These are phyloP conservation scores for Venturia nashicola DNA, from an alignment of 2,329 filamentous ascomycete species.

Conservation along the genomic window DNA sequence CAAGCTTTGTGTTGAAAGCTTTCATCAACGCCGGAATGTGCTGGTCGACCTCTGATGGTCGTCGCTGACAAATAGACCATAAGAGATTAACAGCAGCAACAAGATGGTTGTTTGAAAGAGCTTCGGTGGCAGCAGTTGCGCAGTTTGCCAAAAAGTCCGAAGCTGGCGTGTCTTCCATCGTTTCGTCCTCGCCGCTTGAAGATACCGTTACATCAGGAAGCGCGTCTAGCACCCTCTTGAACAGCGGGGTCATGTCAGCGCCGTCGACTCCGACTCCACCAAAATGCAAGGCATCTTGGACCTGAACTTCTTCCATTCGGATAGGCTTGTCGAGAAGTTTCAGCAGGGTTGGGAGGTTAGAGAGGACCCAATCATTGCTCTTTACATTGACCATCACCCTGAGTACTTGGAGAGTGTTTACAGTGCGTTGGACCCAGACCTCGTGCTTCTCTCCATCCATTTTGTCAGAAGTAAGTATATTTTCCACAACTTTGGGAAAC, in stretches of 20 bases:
- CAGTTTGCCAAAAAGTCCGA: constrained; percentile 81
- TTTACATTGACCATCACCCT: constrained; percentile 82
- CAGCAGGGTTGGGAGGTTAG: constrained; percentile 64
- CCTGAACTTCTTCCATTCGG: constrained; percentile 77
- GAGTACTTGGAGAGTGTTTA: constrained; percentile 88
- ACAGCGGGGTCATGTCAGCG: constrained; percentile 50
- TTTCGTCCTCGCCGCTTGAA: constrained; percentile 71
- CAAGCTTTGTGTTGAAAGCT: constrained; percentile 77
- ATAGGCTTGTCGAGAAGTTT: constrained; percentile 83
- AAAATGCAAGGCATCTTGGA: constrained; percentile 85
- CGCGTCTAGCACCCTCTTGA: constrained; percentile 76
- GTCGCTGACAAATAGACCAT: constrained; percentile 79
- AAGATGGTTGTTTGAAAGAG: constrained; percentile 68
- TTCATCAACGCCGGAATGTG: constrained; percentile 88
- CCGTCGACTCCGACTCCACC: constrained; percentile 45
- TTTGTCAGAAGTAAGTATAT: constrained; percentile 65
- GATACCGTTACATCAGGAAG: constrained; percentile 58
- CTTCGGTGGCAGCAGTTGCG: constrained; percentile 77
- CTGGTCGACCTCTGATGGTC: constrained; percentile 75
- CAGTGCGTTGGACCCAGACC: constrained; percentile 71
- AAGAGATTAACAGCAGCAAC: constrained; percentile 84
- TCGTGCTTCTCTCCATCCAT: constrained; percentile 42
- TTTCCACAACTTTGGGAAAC: constrained; percentile 80
- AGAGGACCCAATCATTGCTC: constrained; percentile 78
- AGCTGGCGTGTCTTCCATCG: constrained; percentile 61